These are phyloP conservation scores for Linnemannia hyalina DNA, from an alignment of 192 early-diverging fungal genomes.

Conservation along the genomic window DNA sequence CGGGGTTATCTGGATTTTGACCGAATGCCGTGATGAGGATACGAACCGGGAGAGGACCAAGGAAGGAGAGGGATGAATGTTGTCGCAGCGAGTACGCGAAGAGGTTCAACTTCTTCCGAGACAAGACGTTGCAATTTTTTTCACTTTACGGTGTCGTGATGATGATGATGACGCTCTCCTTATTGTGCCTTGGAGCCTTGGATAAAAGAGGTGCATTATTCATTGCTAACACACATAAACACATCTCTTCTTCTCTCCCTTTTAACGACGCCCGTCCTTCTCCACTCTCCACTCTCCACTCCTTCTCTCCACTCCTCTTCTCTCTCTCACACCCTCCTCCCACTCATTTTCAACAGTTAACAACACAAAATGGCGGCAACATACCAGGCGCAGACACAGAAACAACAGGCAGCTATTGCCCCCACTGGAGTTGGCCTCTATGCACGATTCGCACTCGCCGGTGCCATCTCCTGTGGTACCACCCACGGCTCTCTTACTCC, in stretches of 20 bases:
- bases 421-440: conserved; percentile 63
- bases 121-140: no score
- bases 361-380: background rate
- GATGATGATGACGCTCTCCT: background rate
- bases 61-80: no score
- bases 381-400: background rate
- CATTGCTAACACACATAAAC: background rate
- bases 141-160: no score
- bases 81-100: no score
- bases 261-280: background rate
- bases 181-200: background rate
- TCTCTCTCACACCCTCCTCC: background rate
- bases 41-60: no score
- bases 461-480: conserved; percentile 64
- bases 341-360: background rate
- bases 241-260: background rate
- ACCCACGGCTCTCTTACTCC: conserved; percentile 64
- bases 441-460: conserved; percentile 65
- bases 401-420: conserved; percentile 9
- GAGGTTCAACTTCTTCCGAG: no score
- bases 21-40: no score
- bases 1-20: no score
- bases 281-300: background rate
- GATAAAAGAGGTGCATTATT: background rate
- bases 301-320: background rate